Percentiles rank a stretch among this genome's conserved stretches.
Conservation (phyloP, 768 basidiomycete genomes). For the Agaricus subrufescens region DNA sequence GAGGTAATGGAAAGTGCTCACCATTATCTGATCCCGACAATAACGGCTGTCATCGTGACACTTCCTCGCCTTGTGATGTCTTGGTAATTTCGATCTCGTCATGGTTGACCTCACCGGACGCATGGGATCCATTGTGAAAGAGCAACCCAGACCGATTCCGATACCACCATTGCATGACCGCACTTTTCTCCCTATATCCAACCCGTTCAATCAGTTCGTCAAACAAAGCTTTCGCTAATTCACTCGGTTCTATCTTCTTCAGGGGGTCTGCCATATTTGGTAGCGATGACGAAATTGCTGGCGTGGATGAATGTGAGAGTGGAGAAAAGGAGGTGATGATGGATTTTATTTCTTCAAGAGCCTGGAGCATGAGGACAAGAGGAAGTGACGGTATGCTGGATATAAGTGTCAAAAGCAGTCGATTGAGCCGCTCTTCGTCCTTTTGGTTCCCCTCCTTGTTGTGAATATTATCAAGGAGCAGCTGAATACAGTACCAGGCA, state of each 20-base stretch:
- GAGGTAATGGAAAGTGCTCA: no score
- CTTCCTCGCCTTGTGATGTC: no score
- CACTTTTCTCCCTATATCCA: constrained; percentile 67
- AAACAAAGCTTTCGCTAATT: constrained; percentile 56
- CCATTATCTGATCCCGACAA: no score
- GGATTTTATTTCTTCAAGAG: constrained; percentile 44
- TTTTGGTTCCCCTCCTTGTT: constrained; percentile 5
- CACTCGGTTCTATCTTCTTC: constrained; percentile 24
- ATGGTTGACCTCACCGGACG: neutral
- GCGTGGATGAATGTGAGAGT: constrained; percentile 6
- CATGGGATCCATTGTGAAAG: no score
- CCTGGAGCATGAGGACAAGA: constrained; percentile 46
- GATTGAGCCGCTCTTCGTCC: constrained; percentile 35
- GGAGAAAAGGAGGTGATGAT: constrained; percentile 24
- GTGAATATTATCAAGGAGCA: constrained; percentile 44
- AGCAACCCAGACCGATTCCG: constrained; percentile 26
- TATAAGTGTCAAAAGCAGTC: constrained; percentile 60
- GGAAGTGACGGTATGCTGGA: constrained; percentile 64
- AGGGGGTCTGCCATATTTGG: neutral
- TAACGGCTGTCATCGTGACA: no score
- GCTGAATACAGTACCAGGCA: constrained; percentile 66
- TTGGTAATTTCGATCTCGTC: no score
- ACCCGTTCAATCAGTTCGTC: constrained; percentile 58
- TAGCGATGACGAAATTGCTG: constrained; percentile 9
- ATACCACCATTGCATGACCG: constrained; percentile 72